phyloP scores from a whole-genome alignment of 305 asterid genomes.

The Rubia occidens region DNA sequence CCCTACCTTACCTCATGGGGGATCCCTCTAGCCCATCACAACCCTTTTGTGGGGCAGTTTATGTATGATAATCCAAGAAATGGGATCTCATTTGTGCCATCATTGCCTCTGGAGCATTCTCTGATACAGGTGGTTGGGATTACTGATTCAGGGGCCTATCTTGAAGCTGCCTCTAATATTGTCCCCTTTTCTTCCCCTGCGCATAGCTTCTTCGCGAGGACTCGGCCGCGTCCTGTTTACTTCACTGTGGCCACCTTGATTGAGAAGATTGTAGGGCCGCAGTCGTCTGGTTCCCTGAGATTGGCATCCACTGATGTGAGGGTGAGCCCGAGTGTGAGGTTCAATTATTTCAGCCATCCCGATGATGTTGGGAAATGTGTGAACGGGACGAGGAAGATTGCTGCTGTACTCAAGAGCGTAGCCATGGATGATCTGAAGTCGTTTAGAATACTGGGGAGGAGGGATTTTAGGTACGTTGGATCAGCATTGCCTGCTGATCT shows the following conservation, averaged over 20 bases:
- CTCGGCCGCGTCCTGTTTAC: constrained; percentile 36
- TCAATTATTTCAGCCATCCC: constrained; percentile 62
- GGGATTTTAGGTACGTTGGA: constrained; percentile 63
- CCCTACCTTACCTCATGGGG: constrained; percentile 79
- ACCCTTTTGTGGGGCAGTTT: constrained; percentile 65
- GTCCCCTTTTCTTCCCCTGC: constrained; percentile 60
- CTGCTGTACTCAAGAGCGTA: constrained; percentile 41
- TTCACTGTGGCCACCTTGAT: constrained; percentile 76
- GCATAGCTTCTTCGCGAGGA: constrained; percentile 36
- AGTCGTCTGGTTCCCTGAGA: constrained; percentile 60
- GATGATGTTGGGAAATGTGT: constrained; percentile 53
- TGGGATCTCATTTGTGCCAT: constrained; percentile 74
- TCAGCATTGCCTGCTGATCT: constrained; percentile 52
- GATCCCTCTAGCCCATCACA: constrained; percentile 59
- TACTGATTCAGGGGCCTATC: constrained; percentile 53
- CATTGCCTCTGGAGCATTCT: constrained; percentile 65
- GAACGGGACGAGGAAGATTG: constrained; percentile 63
- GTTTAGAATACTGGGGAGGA: constrained; percentile 43
- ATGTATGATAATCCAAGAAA: constrained; percentile 82
- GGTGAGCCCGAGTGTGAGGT: constrained; percentile 53
- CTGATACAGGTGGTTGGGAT: constrained; percentile 89
- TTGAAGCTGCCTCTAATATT: constrained; percentile 83
- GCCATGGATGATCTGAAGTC: constrained; percentile 66
- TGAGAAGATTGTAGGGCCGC: constrained; percentile 75
- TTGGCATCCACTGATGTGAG: constrained; percentile 63